A percentile compares a stretch with the other conserved stretches of the same genome.
Evolutionary conservation across 2,329 filamentous ascomycete genomes (phyloP).

Genomic region (Zopfia rhizophila): DNA sequence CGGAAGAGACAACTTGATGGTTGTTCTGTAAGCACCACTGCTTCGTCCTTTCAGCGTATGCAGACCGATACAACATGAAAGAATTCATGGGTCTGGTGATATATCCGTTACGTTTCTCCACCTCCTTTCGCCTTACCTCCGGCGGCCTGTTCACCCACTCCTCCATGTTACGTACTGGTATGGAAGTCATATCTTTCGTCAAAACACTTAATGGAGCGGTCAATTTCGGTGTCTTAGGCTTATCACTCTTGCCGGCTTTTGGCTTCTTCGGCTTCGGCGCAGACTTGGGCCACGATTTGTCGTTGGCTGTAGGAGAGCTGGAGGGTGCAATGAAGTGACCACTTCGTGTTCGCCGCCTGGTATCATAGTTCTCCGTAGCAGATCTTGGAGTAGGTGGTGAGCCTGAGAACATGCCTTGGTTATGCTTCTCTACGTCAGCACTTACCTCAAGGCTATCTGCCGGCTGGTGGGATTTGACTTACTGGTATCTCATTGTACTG

Average conservation of each 20-base stretch:
- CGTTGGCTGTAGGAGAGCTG: slow-evolving; percentile 35
- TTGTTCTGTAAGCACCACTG: slow-evolving; percentile 85
- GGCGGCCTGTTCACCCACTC: slow-evolving; percentile 78
- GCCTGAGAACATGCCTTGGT: slow-evolving; percentile 39
- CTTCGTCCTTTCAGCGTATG: slow-evolving; percentile 88
- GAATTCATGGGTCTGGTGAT: slow-evolving; percentile 96
- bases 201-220: slow-evolving; percentile 76
- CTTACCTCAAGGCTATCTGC: background rate
- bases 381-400: slow-evolving; percentile 58
- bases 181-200: slow-evolving; percentile 69
- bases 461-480: slow-evolving; percentile 19
- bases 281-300: slow-evolving; percentile 38
- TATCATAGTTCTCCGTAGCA: slow-evolving; percentile 52
- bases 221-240: slow-evolving; percentile 64
- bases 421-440: slow-evolving; percentile 36
- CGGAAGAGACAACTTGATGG: slow-evolving; percentile 88
- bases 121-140: slow-evolving; percentile 74
- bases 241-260: slow-evolving; percentile 56
- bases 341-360: slow-evolving; percentile 53
- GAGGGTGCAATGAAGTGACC: slow-evolving; percentile 35
- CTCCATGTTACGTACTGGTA: slow-evolving; percentile 80
- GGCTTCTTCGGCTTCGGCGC: slow-evolving; percentile 55
- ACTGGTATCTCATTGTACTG: slow-evolving; percentile 39
- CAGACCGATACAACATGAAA: slow-evolving; percentile 97
- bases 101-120: slow-evolving; percentile 77